Base-by-base conservation (phyloP, 345 rosid species). In the Xanthoceras sorbifolium region DNA sequence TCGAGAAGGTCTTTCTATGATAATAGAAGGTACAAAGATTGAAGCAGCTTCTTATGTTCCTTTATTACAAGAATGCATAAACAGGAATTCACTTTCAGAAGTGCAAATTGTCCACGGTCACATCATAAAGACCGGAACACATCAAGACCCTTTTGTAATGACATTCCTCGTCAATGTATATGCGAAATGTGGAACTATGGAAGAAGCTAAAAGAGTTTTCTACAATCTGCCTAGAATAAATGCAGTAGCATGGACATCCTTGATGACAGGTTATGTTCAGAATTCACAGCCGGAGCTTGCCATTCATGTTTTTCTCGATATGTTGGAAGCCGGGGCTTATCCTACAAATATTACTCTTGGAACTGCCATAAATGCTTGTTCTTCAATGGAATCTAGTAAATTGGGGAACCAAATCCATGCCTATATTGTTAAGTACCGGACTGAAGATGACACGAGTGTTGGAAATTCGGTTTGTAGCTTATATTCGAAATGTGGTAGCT, bases 391-490 rank as follows among this genome's bases (percentile, higher is more conserved):
- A 15, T 86, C 81, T 23, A 31, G 79, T 23, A 69, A 81, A 69
- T 48, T 88, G 50, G 91, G 87, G 64, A 83, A 80, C 71, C 93
- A 90, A 67, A 80, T 88, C 66, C 93, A 90, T 72, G 93, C 82
- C 25, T 84, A 80, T 38, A 65, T 74, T 72, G 76, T 88, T 36
- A 90, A 90, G 76, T 86, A 88, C 75, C 50, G 54, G 80, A 70
- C 78, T 61, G 88, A 83, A 20, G 74, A 75, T 14, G 85, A 85
- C 38, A 26, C 89, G 0, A 86, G 91, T 62, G 80, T 88, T 72
- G 91, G 91, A 54, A 88, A 88, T 83, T 78, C 93, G n/a, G 89
- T 90, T 9, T 88, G 90, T 70, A 82, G 83, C 77, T 77, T 88
- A 22, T 90, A 90, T 85, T 83, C 92, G 6, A 90, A 73, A 74